Evolutionary conservation across 495 filamentous ascomycete species (phyloP), one percentile per base, ranked within the genome.

Genomic region (Pseudomonodictys pantanalensis): DNA sequence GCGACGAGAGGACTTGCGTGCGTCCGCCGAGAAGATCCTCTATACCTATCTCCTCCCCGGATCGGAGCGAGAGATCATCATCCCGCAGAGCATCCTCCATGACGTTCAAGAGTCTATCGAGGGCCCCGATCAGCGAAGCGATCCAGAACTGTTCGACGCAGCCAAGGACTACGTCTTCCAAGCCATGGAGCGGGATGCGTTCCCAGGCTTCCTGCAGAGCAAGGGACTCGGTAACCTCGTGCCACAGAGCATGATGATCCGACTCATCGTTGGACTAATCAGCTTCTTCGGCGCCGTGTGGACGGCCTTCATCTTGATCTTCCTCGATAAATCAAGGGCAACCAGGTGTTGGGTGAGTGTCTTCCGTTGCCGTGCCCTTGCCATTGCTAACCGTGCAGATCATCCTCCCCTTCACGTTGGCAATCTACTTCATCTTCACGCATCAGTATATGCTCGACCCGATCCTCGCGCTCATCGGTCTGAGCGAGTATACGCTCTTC

Each of bases 121-220:
- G 71, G 86, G 64, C n/a, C 65, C 92, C 52, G 83, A 87, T 53
- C 87, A 87, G 41, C 84, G 93, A 67, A 95, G 97, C 64, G 93
- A 99, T 69, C 93, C 93, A 1, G 93, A 97, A 70, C 85, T 99
- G 10, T 99, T 99, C 62, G 92, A 97, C 70, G 85, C 87, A 2
- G 93, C 93, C 24, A 97, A 97, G 73, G 95, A 99, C 75, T 99
- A 97, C 70, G 92, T 96, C 44, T 99, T 97, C 73, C 95, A 97
- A 70, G 93, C 93, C 2, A 99, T 99, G 95, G 93, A 99, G 73
- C 85, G 95, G 39, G 93, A 97, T 75, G 93, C 93, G 12, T 98
- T 96, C 73, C 93, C 93, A 3, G 92, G 92, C 22, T 98, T 98
- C 78, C 81, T 98, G 61, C 85, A 90, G 65, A 86, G 88, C 67